Base-by-base conservation (phyloP, 2,329 filamentous ascomycete genomes). In the Escovopsis weberi region DNA sequence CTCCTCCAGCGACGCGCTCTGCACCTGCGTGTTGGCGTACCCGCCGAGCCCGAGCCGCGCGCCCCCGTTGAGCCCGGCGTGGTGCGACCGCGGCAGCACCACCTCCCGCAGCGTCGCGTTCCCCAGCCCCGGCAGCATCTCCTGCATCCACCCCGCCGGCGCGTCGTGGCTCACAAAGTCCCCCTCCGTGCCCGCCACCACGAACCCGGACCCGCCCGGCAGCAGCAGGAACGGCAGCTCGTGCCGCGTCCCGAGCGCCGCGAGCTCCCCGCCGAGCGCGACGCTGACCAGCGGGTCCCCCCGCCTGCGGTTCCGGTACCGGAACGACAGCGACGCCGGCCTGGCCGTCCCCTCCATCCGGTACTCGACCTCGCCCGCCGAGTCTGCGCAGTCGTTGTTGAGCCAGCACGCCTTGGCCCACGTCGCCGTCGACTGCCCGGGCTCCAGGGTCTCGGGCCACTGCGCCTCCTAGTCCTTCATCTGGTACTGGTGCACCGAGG, bases 31-130 rank as follows among this genome's bases (percentile, higher is more conserved):
- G 46, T 55, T 55, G n/a, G 11, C 8, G 2, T 26, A 3, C 15
- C 4, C 12, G 2, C 43, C 53, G 4, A 49, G 7, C 26, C 44
- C 49, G n/a, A 51, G 10, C 2, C 10, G 1, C 7, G 32, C 7
- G 2, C 28, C 36, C 33, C 46, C 46, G 41, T 48, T 56, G 51
- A 58, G 47, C 41, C 57, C 59, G 0, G 52, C 41, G 45, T 60
- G 54, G 44, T 61, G 59, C 2, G 59, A 55, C 0, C 57, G 52
- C 1, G 57, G 56, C 26, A 62, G 47, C 15, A 52, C 36, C 23
- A 62, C 50, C 28, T 60, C 51, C 6, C 56, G 50, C 2, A 62
- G 54, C 2, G 53, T 46, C 8, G 52, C 28, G 10, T 57, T 18
- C 2, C 53, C 52, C 7, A 61, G 53, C 11, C 54, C 46, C 0